Evolutionary conservation across 2,329 filamentous ascomycete genomes (phyloP).

Genomic region (Aureobasidium sp.): DNA sequence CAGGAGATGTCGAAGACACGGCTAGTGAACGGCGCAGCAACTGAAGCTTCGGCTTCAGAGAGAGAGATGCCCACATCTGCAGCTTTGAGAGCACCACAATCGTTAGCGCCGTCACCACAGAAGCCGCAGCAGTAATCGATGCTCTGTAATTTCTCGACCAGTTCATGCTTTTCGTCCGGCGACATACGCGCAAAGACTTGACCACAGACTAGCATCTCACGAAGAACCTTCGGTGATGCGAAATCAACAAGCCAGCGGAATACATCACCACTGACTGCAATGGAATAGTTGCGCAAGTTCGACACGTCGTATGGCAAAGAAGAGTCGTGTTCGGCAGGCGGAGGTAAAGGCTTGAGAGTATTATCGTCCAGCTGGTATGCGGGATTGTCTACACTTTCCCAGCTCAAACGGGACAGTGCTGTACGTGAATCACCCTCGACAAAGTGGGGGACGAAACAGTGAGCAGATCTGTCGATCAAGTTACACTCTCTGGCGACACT

Average conservation of each 20-base stretch:
- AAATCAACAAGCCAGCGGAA: constrained; percentile 97
- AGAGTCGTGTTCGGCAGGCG: constrained; percentile 64
- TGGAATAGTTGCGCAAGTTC: constrained; percentile 74
- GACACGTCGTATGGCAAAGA: constrained; percentile 80
- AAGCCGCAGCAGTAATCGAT: constrained; percentile 95
- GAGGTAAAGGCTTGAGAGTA: constrained; percentile 71
- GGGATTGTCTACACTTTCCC: constrained; percentile 92
- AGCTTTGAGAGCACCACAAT: constrained; percentile 93
- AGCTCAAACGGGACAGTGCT: constrained; percentile 65
- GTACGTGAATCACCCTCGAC: constrained; percentile 68
- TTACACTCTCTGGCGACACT: constrained; percentile 89
- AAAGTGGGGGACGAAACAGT: constrained; percentile 92
- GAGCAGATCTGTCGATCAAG: constrained; percentile 69
- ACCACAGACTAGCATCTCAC: constrained; percentile 80
- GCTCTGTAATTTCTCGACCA: constrained; percentile 93
- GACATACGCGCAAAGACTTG: constrained; percentile 98
- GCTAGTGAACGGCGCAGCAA: constrained; percentile 96
- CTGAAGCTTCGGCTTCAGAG: constrained; percentile 93
- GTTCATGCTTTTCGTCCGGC: constrained; percentile 94
- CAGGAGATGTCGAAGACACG: constrained; percentile 94
- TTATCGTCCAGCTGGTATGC: constrained; percentile 69
- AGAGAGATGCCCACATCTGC: constrained; percentile 96
- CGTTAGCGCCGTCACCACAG: constrained; percentile 95
- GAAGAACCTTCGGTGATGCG: constrained; percentile 70
- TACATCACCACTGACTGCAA: constrained; percentile 86